A percentile compares a stretch with the other conserved stretches of the same genome.
These are phyloP conservation scores for Diaporthe citri DNA, from an alignment of 2,329 filamentous ascomycete genomes.

Conservation along the genomic window DNA sequence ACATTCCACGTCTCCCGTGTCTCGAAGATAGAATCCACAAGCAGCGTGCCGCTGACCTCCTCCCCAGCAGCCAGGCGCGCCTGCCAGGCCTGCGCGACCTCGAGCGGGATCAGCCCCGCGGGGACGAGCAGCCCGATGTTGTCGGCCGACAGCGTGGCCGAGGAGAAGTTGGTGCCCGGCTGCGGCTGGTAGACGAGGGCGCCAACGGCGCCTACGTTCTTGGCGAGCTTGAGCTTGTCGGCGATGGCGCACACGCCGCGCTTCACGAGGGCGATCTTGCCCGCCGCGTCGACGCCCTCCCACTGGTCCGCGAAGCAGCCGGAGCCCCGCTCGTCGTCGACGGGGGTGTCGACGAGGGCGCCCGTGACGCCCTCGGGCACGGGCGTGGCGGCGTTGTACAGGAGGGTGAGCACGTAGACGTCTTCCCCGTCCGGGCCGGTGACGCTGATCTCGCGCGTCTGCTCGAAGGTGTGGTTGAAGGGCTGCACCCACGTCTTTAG, in stretches of 20 bases:
- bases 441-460: slow-evolving; percentile 57
- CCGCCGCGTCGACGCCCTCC: slow-evolving; percentile 54
- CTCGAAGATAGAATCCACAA: slow-evolving; percentile 53
- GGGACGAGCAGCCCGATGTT: slow-evolving; percentile 44
- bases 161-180: slow-evolving; percentile 52
- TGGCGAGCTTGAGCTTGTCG: slow-evolving; percentile 59
- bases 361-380: slow-evolving; percentile 49
- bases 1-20: slow-evolving; percentile 58
- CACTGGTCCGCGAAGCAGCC: slow-evolving; percentile 58
- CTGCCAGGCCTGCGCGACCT: slow-evolving; percentile 45
- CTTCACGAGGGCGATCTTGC: slow-evolving; percentile 60
- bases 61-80: slow-evolving; percentile 44
- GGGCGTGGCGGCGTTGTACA: slow-evolving; percentile 61
- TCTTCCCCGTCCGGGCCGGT: slow-evolving; percentile 59
- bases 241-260: slow-evolving; percentile 57
- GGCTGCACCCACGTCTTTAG: slow-evolving; percentile 60
- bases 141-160: slow-evolving; percentile 62
- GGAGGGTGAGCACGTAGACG: slow-evolving; percentile 57
- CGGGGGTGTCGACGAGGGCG: slow-evolving; percentile 52
- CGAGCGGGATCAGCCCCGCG: slow-evolving; percentile 46
- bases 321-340: slow-evolving; percentile 52
- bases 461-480: slow-evolving; percentile 60
- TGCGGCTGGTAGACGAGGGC: slow-evolving; percentile 74
- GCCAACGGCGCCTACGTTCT: slow-evolving; percentile 55
- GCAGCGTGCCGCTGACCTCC: slow-evolving; percentile 47